phyloP scores from a whole-genome alignment of 2,329 filamentous ascomycete species.

The Claviceps quebecensis region DNA sequence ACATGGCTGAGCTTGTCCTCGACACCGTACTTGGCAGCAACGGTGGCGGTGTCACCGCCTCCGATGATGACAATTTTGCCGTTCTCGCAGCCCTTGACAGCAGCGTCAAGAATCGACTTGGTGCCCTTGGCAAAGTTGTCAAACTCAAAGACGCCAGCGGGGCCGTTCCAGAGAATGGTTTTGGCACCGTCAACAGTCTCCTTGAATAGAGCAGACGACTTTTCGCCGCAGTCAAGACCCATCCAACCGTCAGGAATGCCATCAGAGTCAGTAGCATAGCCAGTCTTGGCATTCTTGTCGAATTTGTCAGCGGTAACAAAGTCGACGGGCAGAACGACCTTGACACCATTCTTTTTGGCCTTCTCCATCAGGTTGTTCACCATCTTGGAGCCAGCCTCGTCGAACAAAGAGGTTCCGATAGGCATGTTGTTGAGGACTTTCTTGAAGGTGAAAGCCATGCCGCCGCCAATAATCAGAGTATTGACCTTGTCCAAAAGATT shows the following conservation, averaged over 20 bases:
- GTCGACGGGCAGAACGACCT: slow-evolving; percentile 87
- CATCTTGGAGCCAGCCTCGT: slow-evolving; percentile 86
- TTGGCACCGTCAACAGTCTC: slow-evolving; percentile 73
- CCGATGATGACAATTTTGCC: slow-evolving; percentile 95
- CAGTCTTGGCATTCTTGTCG: slow-evolving; percentile 64
- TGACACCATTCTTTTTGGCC: slow-evolving; percentile 91
- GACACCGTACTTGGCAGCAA: slow-evolving; percentile 90
- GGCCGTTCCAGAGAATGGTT: slow-evolving; percentile 99
- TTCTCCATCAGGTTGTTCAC: slow-evolving; percentile 80
- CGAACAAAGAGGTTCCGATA: slow-evolving; percentile 86
- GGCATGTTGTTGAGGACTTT: slow-evolving; percentile 86
- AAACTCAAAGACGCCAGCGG: slow-evolving; percentile 93
- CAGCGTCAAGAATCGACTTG: slow-evolving; percentile 81
- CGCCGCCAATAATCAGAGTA: slow-evolving; percentile 90
- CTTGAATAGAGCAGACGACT: slow-evolving; percentile 82
- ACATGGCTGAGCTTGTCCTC: slow-evolving; percentile 98
- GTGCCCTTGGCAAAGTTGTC: slow-evolving; percentile 87
- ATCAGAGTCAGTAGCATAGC: slow-evolving; percentile 68
- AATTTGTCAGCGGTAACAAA: slow-evolving; percentile 97
- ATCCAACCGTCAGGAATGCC: slow-evolving; percentile 97
- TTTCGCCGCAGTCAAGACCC: slow-evolving; percentile 86
- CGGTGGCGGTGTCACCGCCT: slow-evolving; percentile 93
- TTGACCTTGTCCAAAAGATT: slow-evolving; percentile 97
- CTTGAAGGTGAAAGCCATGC: slow-evolving; percentile 99
- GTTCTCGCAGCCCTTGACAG: slow-evolving; percentile 59